Evolutionary conservation across 768 basidiomycete genomes (phyloP).

Genomic region (Leccinum rimulosum): DNA sequence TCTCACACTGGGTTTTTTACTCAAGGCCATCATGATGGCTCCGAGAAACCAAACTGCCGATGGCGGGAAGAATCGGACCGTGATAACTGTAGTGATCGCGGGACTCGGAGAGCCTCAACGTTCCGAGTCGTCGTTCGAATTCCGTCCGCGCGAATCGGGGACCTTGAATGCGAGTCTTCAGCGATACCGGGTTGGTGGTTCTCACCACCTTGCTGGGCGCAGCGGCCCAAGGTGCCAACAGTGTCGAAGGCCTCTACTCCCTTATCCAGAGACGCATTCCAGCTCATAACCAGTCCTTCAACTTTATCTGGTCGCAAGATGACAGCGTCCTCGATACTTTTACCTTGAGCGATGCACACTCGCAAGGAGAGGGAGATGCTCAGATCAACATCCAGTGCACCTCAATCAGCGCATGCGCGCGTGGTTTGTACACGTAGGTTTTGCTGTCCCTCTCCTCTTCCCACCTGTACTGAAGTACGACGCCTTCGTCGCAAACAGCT

Average conservation of each 20-base stretch:
- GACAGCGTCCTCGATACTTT: neutral
- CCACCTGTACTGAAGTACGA: neutral
- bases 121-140: neutral
- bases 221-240: neutral
- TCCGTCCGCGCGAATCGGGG: neutral
- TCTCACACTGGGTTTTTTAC: too few species aligned
- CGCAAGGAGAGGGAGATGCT: conserved; percentile 6
- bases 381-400: conserved; percentile 34
- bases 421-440: neutral
- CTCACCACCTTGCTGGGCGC: neutral
- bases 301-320: neutral
- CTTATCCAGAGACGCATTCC: neutral
- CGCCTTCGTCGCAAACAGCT: conserved; percentile 18
- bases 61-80: too few species aligned
- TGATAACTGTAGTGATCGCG: neutral
- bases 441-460: neutral
- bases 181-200: neutral
- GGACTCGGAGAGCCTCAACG: neutral
- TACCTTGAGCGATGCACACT: conserved; percentile 9
- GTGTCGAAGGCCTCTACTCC: neutral
- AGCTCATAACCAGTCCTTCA: neutral
- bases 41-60: too few species aligned
- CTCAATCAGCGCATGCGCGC: conserved; percentile 28
- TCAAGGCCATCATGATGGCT: too few species aligned
- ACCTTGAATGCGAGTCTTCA: neutral